phyloP scores from a whole-genome alignment of 2,329 filamentous ascomycete genomes.

The Neocucurbitaria cava region DNA sequence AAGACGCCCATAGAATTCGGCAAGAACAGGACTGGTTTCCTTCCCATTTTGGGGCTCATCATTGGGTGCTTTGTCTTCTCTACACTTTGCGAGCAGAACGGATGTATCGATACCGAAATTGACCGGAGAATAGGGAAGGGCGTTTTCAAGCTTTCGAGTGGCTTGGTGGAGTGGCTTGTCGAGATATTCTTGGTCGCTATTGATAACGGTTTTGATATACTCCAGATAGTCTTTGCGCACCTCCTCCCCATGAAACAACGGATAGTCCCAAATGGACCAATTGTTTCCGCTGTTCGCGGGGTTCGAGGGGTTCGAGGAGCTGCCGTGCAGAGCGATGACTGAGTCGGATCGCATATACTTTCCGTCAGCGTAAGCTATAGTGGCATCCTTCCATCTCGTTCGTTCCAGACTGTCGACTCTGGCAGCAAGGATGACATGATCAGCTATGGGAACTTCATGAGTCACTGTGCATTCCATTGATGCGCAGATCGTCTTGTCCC shows the following conservation, averaged over 20 bases:
- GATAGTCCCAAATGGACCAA: slow-evolving; percentile 19
- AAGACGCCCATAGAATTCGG: slow-evolving; percentile 32
- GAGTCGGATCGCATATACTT: slow-evolving; percentile 22
- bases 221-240: slow-evolving; percentile 24
- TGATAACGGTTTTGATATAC: slow-evolving; percentile 23
- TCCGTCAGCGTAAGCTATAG: slow-evolving; percentile 39
- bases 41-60: not conserved
- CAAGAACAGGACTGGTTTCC: slow-evolving; percentile 10
- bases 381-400: slow-evolving; percentile 2
- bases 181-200: slow-evolving; percentile 10
- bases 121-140: slow-evolving; percentile 12
- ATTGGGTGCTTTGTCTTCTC: slow-evolving; percentile 7
- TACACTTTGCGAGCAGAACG: slow-evolving; percentile 13
- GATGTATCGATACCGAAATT: slow-evolving; percentile 24
- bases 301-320: not conserved
- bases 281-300: not conserved
- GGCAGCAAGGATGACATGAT: slow-evolving; percentile 58
- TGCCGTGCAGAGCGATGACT: slow-evolving; percentile 4
- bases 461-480: slow-evolving; percentile 46
- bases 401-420: slow-evolving; percentile 37
- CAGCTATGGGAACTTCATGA: slow-evolving; percentile 50
- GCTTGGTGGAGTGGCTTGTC: slow-evolving; percentile 1
- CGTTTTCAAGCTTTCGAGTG: slow-evolving; percentile 7
- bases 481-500: slow-evolving; percentile 26
- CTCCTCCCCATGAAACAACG: slow-evolving; percentile 26